phyloP scores from a whole-genome alignment of 495 filamentous ascomycete genomes.

The Penicillium maclennaniae region DNA sequence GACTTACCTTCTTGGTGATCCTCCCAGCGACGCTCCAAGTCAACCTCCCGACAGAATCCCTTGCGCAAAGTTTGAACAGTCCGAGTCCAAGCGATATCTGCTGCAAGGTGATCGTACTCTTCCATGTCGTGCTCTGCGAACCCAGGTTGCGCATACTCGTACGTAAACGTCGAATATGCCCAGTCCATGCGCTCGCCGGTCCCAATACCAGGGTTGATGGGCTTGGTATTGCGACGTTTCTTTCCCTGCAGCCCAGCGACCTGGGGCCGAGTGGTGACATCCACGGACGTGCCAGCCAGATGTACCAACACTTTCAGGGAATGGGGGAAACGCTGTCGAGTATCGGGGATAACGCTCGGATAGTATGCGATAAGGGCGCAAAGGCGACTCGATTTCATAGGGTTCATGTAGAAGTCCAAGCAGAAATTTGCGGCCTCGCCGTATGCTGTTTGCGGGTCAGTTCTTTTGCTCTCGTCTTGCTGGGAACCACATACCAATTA shows the following conservation, averaged over 20 bases:
- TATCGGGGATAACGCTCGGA: conserved; percentile 50
- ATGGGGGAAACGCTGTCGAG: conserved; percentile 44
- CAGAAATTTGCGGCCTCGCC: conserved; percentile 56
- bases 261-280: conserved; percentile 42
- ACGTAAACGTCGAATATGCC: conserved; percentile 44
- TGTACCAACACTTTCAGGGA: conserved; percentile 50
- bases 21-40: conserved; percentile 58
- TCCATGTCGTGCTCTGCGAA: conserved; percentile 56
- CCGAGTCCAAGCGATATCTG: conserved; percentile 54
- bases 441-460: conserved; percentile 39
- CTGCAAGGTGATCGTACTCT: conserved; percentile 49
- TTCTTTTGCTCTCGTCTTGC: neutral
- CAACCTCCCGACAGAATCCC: conserved; percentile 56
- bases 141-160: conserved; percentile 45
- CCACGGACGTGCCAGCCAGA: conserved; percentile 47
- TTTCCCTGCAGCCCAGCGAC: conserved; percentile 65
- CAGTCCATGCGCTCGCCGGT: conserved; percentile 44
- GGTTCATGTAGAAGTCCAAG: conserved; percentile 52
- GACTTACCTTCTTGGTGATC: conserved; percentile 51
- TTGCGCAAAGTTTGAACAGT: conserved; percentile 47
- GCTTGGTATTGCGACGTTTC: conserved; percentile 42
- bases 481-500: conserved; percentile 36
- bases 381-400: conserved; percentile 38
- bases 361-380: conserved; percentile 60
- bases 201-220: conserved; percentile 51